phyloP scores from a whole-genome alignment of 2,329 filamentous ascomycete genomes.

The Colletotrichum godetiae region DNA sequence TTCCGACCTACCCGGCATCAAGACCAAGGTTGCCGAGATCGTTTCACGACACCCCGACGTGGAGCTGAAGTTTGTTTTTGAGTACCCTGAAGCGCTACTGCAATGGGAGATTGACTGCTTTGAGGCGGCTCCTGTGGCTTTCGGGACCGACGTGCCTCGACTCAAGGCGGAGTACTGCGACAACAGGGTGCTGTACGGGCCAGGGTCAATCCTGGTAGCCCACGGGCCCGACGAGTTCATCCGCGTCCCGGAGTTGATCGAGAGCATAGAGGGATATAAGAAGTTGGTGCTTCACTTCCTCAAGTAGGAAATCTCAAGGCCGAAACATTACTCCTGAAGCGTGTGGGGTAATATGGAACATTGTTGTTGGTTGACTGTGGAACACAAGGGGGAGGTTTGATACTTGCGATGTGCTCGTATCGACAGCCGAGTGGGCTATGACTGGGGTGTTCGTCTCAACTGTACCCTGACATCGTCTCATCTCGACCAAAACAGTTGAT shows the following conservation, averaged over 20 bases:
- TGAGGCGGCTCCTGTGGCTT: slow-evolving; percentile 49
- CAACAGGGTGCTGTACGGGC: slow-evolving; percentile 52
- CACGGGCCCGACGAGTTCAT: slow-evolving; percentile 52
- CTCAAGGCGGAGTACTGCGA: slow-evolving; percentile 43
- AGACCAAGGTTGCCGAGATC: slow-evolving; percentile 44
- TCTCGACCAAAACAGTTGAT: background rate
- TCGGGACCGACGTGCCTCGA: slow-evolving; percentile 52
- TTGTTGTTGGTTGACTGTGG: background rate
- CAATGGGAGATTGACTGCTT: slow-evolving; percentile 53
- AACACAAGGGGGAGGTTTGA: background rate
- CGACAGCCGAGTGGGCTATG: background rate
- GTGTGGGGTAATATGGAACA: background rate
- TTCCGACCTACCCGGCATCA: slow-evolving; percentile 47
- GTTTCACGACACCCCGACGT: slow-evolving; percentile 47
- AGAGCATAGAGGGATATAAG: slow-evolving; percentile 52
- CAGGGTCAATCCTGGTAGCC: slow-evolving; percentile 51
- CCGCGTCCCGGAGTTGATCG: slow-evolving; percentile 46
- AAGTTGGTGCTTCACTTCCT: slow-evolving; percentile 40
- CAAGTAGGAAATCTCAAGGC: background rate
- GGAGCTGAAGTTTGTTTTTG: slow-evolving; percentile 47
- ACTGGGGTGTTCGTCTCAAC: slow-evolving; percentile 26
- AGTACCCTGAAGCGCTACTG: slow-evolving; percentile 50
- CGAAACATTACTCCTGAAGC: background rate
- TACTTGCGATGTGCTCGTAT: background rate
- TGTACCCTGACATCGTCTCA: slow-evolving; percentile 19